Percentiles rank a stretch among this genome's conserved stretches.
Evolutionary conservation across 176 grass and related monocot species (phyloP).

Genomic region (Eragrostis nindensis): DNA sequence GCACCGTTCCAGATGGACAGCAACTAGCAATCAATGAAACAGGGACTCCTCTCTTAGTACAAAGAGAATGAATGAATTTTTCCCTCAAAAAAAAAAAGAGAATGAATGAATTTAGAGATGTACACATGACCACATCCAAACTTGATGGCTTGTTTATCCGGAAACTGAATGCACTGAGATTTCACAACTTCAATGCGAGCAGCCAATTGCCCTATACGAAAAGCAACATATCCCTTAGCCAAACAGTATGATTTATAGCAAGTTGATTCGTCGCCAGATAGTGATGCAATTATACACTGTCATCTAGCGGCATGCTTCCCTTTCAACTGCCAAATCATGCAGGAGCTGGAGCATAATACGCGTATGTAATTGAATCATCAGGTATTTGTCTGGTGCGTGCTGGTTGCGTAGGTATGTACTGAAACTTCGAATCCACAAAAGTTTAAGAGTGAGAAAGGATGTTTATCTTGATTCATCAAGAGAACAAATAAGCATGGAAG

Average conservation of each 20-base stretch:
- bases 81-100: too few relatives aligned
- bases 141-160: not conserved
- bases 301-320: not conserved
- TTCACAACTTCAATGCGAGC: not conserved
- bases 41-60: too few relatives aligned
- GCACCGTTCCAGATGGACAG: too few relatives aligned
- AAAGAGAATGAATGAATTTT: not conserved
- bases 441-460: too few relatives aligned
- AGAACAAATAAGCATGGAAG: too few relatives aligned
- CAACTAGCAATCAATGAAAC: too few relatives aligned
- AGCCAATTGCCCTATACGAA: not conserved
- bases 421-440: too few relatives aligned
- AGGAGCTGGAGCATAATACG: not conserved
- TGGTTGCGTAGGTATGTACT: not conserved
- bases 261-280: constrained; percentile 10
- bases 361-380: not conserved
- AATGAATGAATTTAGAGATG: not conserved
- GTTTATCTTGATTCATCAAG: too few relatives aligned
- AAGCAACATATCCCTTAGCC: not conserved
- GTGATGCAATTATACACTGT: not conserved
- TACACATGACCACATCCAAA: too few relatives aligned
- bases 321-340: not conserved
- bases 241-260: not conserved
- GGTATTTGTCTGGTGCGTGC: not conserved
- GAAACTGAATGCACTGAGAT: not conserved